phyloP scores from a whole-genome alignment of 176 grass and related monocot genomes.

The Juncus inflexus region DNA sequence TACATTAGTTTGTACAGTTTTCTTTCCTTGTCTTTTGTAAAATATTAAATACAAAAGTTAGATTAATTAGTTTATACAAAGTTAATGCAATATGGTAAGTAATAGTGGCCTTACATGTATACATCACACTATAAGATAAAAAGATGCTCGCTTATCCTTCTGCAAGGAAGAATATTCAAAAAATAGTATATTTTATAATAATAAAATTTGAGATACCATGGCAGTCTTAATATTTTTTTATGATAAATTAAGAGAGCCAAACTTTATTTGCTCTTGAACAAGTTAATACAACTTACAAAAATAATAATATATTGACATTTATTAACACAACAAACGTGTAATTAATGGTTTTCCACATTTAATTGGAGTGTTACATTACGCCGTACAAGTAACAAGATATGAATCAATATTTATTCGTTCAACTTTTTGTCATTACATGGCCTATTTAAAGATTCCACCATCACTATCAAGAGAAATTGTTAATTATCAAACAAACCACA shows the following conservation, averaged over 20 bases:
- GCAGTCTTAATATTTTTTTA: background rate
- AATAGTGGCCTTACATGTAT: background rate
- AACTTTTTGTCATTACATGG: constrained; percentile 3
- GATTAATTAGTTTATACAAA: background rate
- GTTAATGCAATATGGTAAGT: background rate
- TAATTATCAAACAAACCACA: too few species aligned
- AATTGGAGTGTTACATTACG: constrained; percentile 7
- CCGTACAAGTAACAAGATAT: constrained; percentile 2
- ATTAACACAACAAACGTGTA: background rate
- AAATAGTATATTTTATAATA: too few species aligned
- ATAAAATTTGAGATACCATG: too few species aligned
- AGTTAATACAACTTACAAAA: background rate
- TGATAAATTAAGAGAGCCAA: background rate
- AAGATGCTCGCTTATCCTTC: constrained; percentile 25
- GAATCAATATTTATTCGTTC: constrained; percentile 13
- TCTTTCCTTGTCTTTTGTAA: too few species aligned
- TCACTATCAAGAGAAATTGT: background rate
- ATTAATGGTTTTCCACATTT: background rate
- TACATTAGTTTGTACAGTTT: too few species aligned
- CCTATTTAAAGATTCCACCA: background rate
- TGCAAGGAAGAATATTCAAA: too few species aligned
- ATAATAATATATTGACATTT: background rate
- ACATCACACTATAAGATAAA: constrained; percentile 19
- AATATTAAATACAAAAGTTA: too few species aligned
- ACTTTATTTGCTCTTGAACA: background rate